Evolutionary conservation across 305 asterid genomes (phyloP).

Genomic region (Andrographis paniculata): DNA sequence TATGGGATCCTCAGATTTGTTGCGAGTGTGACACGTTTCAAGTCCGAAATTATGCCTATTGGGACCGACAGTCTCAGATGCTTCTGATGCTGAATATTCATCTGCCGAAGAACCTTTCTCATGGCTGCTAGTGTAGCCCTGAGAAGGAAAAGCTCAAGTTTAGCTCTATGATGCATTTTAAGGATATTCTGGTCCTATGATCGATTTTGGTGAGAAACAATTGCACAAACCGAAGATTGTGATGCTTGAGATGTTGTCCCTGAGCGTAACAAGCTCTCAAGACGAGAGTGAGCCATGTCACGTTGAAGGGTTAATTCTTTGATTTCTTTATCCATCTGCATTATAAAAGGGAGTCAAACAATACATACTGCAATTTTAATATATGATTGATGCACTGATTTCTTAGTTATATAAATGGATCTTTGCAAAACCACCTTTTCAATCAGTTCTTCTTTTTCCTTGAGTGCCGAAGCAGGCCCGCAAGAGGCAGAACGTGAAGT

Average conservation of each 20-base stretch:
- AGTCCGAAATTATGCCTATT: conserved; percentile 37
- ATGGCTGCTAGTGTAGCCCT: conserved; percentile 35
- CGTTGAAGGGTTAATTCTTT: conserved; percentile 57
- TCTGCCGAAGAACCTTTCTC: conserved; percentile 44
- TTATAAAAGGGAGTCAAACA: conserved; percentile 1
- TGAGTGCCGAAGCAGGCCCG: conserved; percentile 43
- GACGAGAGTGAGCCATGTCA: conserved; percentile 54
- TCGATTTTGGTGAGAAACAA: background rate
- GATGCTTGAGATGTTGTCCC: conserved; percentile 29
- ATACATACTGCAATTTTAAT: too few relatives aligned
- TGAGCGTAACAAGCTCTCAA: conserved; percentile 37
- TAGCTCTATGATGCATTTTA: background rate
- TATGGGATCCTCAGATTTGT: conserved; percentile 24
- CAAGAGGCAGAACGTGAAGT: conserved; percentile 33
- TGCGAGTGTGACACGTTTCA: conserved; percentile 33
- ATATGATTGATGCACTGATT: too few relatives aligned
- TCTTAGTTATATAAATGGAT: too few relatives aligned
- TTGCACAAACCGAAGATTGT: conserved; percentile 46
- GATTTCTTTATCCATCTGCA: conserved; percentile 85
- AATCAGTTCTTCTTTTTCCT: conserved; percentile 70
- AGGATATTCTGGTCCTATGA: conserved; percentile 7
- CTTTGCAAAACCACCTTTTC: conserved; percentile 71
- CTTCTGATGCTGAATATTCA: conserved; percentile 62
- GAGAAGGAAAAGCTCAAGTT: conserved; percentile 15
- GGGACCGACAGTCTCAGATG: conserved; percentile 56